Conservation (phyloP, 2,329 filamentous ascomycete genomes). For the Sporothrix protearum region DNA sequence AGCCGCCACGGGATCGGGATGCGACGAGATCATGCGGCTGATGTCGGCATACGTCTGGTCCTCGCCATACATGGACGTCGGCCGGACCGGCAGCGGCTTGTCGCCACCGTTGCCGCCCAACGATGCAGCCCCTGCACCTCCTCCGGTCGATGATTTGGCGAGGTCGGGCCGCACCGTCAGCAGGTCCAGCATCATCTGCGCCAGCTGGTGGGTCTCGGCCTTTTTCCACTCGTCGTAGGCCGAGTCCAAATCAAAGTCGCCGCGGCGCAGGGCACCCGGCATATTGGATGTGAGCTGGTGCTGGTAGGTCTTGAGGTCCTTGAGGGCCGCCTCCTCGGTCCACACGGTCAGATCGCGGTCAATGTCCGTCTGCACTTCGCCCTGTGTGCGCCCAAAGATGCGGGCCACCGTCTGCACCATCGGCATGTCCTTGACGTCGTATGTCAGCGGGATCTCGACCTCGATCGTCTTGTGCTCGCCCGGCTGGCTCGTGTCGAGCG, state of each 20-base stretch:
- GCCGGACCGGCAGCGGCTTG: constrained; percentile 56
- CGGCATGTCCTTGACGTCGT: constrained; percentile 96
- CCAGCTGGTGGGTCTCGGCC: constrained; percentile 79
- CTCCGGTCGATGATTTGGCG: constrained; percentile 67
- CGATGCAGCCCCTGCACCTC: constrained; percentile 37
- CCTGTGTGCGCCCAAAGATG: constrained; percentile 77
- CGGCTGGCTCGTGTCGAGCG: constrained; percentile 57
- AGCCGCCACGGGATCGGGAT: constrained; percentile 33
- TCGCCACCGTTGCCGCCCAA: constrained; percentile 35
- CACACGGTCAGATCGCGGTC: constrained; percentile 74
- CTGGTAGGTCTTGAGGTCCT: constrained; percentile 91
- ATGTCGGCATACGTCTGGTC: constrained; percentile 54
- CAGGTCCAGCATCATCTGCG: constrained; percentile 90
- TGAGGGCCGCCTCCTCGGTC: constrained; percentile 88
- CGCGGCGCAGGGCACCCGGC: constrained; percentile 68
- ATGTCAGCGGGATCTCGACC: constrained; percentile 75
- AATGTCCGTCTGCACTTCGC: constrained; percentile 82
- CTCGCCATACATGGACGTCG: constrained; percentile 44
- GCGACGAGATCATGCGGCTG: constrained; percentile 48
- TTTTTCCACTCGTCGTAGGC: constrained; percentile 89
- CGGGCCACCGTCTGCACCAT: constrained; percentile 82
- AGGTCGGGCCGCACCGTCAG: constrained; percentile 81
- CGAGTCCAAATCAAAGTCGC: constrained; percentile 88
- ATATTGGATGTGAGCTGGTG: constrained; percentile 79
- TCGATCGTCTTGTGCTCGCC: constrained; percentile 68